Evolutionary conservation across 257 asterid genomes (phyloP), one percentile per base, ranked within the genome.

Genomic region (Solanum gracilifrons): DNA sequence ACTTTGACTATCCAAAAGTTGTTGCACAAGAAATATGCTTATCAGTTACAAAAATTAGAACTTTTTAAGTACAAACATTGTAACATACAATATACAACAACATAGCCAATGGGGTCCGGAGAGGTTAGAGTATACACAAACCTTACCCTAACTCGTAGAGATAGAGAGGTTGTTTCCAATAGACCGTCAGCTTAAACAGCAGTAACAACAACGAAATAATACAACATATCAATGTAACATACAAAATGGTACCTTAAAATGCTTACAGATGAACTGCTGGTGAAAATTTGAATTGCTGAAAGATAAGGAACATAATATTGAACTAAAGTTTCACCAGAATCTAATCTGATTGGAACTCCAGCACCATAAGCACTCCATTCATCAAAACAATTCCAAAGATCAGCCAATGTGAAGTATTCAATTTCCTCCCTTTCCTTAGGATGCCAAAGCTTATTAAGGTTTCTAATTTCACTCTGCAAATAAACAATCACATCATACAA

Each of bases 311-410:
- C 98, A 89, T 95, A 95, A 90, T 95, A 97, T 87, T 95, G 99
- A 68, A 95, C 87, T 46, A 94, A 88, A 66, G 92, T 92, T 88
- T 93, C 97, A 86, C 95, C 98, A 87, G 90, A 92, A 29, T 92
- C 96, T 13, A 98, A 92, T 32, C 86, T 48, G 55, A 97, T 89
- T 6, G 98, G 97, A 86, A 95, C 97, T 20, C 99, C 98, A 58
- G 93, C 96, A 8, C 99, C 99, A 91, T 94, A 97, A n/a, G 95
- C 98, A 93, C 99, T 97, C 94, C 97, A 95, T 94, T 97, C 98
- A 91, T 92, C 96, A 90, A 90, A 95, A 60, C 94, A 90, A 71
- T 92, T 93, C 99, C 99, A 95, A 82, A 97, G 96, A 91, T 95
- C 99, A 91, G 94, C 90, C 74, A 97, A 94, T 37, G 94, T 92